These are phyloP conservation scores for Aspergillus flavus DNA, from an alignment of 2,329 filamentous ascomycete species.

Conservation along the genomic window DNA sequence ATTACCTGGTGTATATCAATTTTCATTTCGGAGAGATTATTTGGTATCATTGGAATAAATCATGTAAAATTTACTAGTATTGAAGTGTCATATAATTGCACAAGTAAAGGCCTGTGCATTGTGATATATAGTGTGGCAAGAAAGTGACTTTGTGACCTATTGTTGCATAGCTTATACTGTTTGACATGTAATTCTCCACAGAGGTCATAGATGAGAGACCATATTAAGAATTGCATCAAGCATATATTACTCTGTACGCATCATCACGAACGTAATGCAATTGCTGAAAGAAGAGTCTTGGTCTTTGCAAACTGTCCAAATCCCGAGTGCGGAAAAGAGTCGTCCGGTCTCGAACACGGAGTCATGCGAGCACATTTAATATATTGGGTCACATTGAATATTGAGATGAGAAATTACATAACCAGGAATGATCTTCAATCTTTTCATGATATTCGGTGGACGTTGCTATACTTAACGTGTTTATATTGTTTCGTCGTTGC, in stretches of 20 bases:
- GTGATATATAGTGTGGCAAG: background rate
- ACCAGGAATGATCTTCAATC: background rate
- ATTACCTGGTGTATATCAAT: background rate
- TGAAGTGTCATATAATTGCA: background rate
- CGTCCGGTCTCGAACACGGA: background rate
- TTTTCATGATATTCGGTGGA: background rate
- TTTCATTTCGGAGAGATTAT: background rate
- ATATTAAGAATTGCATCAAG: background rate
- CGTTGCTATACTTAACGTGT: no score
- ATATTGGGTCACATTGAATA: background rate
- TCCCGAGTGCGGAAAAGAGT: background rate
- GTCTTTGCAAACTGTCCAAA: background rate
- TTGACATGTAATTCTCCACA: background rate
- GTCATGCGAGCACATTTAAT: background rate
- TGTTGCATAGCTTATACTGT: background rate
- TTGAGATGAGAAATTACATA: background rate
- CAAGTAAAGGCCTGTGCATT: background rate
- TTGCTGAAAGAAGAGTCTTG: background rate
- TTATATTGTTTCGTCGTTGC: background rate
- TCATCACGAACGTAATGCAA: background rate
- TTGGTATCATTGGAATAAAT: background rate
- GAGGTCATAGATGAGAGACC: background rate
- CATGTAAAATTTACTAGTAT: background rate
- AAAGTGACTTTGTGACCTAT: background rate
- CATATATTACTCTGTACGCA: background rate